Base-by-base conservation (phyloP, 164 flowering plant genomes). In the Nymphaea thermarum region DNA sequence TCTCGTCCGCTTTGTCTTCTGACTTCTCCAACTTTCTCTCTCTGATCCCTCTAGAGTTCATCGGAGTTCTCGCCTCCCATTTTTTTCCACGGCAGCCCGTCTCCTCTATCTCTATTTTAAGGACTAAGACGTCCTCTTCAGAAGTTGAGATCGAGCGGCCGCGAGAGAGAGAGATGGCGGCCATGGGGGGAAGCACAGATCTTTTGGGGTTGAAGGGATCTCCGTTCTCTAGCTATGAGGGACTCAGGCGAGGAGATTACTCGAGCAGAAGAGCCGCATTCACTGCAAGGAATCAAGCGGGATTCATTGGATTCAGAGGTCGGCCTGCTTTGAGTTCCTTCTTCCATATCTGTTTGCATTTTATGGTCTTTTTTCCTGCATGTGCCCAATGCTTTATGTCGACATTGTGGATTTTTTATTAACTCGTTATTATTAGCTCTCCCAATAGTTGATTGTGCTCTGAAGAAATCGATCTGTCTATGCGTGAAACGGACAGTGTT, bases 151-250 rank as follows among this genome's bases (percentile, higher is more conserved):
- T 7, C 7, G 55, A 47, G 55, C 55, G 57, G 62, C 18, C n/a
- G 61, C 53, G 67, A 64, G 25, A 10, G 64, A 43, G 51, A 69
- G 68, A 66, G 15, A 78, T 82, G 82, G 76, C 68, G 59, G 61
- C 64, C 44, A 62, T 78, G 59, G 57, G 57, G 7, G 14, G 8
- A 5, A 51, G 57, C 57, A 8, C 57, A 51, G 57, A 51, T 3
- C 14, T 15, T 10, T 66, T 66, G 63, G 70, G 72, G 2, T 44
- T 65, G 14, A 77, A 66, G 71, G 80, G 75, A 15, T 68, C 72
- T 72, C 75, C 84, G 67, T 16, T 77, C 63, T 44, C 64, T 69
- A 80, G 75, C 41, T 79, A 70, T 62, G 77, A 68, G 74, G 88
- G 83, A 44, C 82, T 82, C 25, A 72, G 79, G 66, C 77, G 72